These are phyloP conservation scores for Cryptococcus neoformans DNA, from an alignment of 1,284 basidiomycete genomes.

Conservation along the genomic window DNA sequence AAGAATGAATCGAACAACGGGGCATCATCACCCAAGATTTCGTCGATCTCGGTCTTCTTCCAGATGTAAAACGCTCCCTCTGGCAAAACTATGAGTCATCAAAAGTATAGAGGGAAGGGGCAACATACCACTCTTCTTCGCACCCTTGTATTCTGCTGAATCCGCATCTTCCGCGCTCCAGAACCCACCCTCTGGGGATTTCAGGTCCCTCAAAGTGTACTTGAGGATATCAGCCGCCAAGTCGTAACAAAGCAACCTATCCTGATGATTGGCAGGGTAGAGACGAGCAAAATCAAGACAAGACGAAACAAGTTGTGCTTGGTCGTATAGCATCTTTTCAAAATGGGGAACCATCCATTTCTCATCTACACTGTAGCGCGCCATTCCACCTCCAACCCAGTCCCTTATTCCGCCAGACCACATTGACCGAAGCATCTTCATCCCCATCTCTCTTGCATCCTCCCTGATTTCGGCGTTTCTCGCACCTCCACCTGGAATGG, in stretches of 20 bases:
- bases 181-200: constrained; percentile 48
- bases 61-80: constrained; percentile 56
- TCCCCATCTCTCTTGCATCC: constrained; percentile 28
- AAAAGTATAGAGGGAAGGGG: neutral
- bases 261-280: constrained; percentile 12
- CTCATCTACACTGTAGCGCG: constrained; percentile 53
- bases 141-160: constrained; percentile 30
- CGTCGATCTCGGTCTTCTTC: constrained; percentile 47
- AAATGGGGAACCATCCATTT: constrained; percentile 54
- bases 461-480: constrained; percentile 30
- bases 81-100: constrained; percentile 1
- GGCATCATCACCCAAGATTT: constrained; percentile 41
- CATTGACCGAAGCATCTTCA: constrained; percentile 41
- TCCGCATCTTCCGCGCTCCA: constrained; percentile 55
- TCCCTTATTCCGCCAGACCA: constrained; percentile 54
- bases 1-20: constrained; percentile 46
- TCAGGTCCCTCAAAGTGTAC: constrained; percentile 49
- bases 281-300: constrained; percentile 38
- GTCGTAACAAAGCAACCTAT: constrained; percentile 27
- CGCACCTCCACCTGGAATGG: constrained; percentile 9
- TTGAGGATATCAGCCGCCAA: constrained; percentile 44
- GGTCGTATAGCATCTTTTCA: constrained; percentile 55
- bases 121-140: constrained; percentile 20
- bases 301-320: constrained; percentile 47
- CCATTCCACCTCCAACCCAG: constrained; percentile 52